These are phyloP conservation scores for Murraya koenigii DNA, from an alignment of 345 rosid genomes.

Conservation along the genomic window DNA sequence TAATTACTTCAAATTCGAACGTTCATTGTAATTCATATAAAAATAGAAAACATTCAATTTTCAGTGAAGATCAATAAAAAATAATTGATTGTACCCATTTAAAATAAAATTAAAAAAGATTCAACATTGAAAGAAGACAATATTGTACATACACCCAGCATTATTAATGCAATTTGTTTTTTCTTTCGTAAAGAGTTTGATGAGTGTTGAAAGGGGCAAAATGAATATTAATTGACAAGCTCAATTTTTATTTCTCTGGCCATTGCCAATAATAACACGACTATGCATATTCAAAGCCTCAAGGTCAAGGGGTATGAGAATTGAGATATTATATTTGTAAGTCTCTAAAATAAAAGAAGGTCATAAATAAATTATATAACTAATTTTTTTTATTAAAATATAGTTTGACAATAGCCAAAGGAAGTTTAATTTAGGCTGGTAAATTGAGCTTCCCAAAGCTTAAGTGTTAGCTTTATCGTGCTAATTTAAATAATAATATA, in stretches of 20 bases:
- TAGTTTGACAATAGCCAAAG: slow-evolving; percentile 13
- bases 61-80: too few relatives aligned
- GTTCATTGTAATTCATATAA: too few relatives aligned
- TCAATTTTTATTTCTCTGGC: background rate
- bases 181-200: background rate
- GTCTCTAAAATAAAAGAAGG: background rate
- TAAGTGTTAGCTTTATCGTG: slow-evolving; percentile 32
- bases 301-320: background rate
- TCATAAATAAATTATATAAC: too few relatives aligned
- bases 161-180: background rate
- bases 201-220: background rate
- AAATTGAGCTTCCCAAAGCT: slow-evolving; percentile 29
- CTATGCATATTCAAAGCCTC: background rate
- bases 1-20: too few relatives aligned
- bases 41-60: too few relatives aligned
- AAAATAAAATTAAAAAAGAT: background rate
- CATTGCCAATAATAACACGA: background rate
- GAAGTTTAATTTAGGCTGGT: slow-evolving; percentile 25
- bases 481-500: slow-evolving; percentile 15
- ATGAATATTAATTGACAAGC: slow-evolving; percentile 7
- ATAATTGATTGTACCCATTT: background rate
- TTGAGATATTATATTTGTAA: background rate
- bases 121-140: background rate
- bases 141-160: background rate
- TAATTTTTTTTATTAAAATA: background rate